phyloP scores from a whole-genome alignment of 169 alveolate species.

The Plasmodium relictum region DNA sequence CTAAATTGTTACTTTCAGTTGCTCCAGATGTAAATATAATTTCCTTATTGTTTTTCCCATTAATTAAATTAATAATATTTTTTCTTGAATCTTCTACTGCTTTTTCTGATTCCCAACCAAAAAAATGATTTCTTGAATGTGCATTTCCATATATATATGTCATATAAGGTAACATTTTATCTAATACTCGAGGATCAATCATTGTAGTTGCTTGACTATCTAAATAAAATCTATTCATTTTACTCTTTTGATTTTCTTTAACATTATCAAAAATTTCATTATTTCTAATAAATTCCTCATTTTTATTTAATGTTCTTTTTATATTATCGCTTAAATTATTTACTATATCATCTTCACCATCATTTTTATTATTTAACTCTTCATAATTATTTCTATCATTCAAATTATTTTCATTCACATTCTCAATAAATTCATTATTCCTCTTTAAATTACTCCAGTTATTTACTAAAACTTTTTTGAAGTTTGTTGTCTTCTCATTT shows the following conservation, averaged over 20 bases:
- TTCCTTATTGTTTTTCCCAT: conserved; percentile 92
- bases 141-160: conserved; percentile 97
- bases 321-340: not conserved
- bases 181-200: conserved; percentile 98
- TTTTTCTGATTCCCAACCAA: conserved; percentile 97
- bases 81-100: conserved; percentile 96
- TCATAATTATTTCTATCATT: not conserved
- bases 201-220: conserved; percentile 99
- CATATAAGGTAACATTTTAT: conserved; percentile 97
- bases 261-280: conserved; percentile 7
- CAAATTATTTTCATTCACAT: not conserved
- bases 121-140: conserved; percentile 96
- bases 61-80: conserved; percentile 90
- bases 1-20: conserved; percentile 98
- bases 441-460: not conserved
- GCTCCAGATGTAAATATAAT: conserved; percentile 99
- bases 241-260: conserved; percentile 47
- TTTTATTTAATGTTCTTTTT: not conserved
- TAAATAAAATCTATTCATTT: conserved; percentile 87
- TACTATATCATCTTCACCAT: not conserved
- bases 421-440: not conserved
- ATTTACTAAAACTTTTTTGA: conserved; percentile 9
- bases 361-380: not conserved
- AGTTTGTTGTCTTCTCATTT: conserved; percentile 10
- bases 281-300: not conserved